Evolutionary conservation across 1,284 basidiomycete genomes (phyloP), one percentile per base, ranked within the genome.

Genomic region (Hypsizygus ulmarius): DNA sequence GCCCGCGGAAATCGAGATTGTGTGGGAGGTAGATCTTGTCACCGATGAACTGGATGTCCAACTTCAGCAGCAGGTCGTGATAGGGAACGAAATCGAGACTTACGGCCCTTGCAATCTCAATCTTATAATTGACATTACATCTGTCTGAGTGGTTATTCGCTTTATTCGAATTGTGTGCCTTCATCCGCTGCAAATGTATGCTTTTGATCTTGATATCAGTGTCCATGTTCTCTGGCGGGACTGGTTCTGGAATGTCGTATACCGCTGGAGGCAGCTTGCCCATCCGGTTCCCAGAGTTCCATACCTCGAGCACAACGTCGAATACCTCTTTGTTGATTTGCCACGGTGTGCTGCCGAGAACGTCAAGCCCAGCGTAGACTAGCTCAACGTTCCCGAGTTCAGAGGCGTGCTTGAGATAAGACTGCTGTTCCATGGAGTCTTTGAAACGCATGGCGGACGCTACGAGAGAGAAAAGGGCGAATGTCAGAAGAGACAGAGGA

Each of bases 1-100:
- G 87, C 3, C 97, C 97, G 54, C 96, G 85, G 81, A 99, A 99
- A 68, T 99, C 97, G 62, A 99, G 77, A 68, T 97, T 98, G 70
- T 99, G 97, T 0, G 96, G 96, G 53, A 97, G 79, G 70, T 94
- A 99, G 66, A 99, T 88, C 0, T 75, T 83, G 61, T 98, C 93
- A 30, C 80, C 81, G 38, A 93, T 69, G 75, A 93, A 95, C 86
- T 89, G 18, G 0, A 12, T 16, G 27, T 49, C 1, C n/a, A 38
- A 18, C 37, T 43, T 37, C 2, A 28, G n/a, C 33, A 29, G 50
- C 43, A 5, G 32, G n/a, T n/a, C 21, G 42, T 4, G 4, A 32
- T 5, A 16, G 36, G 28, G 27, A 9, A 37, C 35, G 5, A 47
- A 29, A 32, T 44, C 53, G 19, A 15, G 12, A 77, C 87, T 65